Conservation (phyloP, 2,329 filamentous ascomycete genomes). For the Diaporthe humulicola region DNA sequence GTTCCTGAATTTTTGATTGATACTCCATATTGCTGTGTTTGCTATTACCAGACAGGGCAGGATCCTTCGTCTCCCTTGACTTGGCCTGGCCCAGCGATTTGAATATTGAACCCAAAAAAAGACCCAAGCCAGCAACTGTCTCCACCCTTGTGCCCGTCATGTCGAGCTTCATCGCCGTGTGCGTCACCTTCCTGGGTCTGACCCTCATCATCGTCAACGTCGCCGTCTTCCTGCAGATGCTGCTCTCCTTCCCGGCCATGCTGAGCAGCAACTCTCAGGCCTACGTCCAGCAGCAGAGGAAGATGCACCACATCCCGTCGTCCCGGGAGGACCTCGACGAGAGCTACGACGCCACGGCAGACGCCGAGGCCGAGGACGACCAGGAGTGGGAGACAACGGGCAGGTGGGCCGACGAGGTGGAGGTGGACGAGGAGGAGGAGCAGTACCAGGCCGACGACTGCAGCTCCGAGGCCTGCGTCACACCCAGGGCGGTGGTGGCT, state of each 20-base stretch:
- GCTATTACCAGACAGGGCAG: slow-evolving; percentile 29
- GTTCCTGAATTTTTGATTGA: neutral
- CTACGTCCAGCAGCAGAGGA: slow-evolving; percentile 39
- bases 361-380: slow-evolving; percentile 9
- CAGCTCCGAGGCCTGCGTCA: neutral
- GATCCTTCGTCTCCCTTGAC: slow-evolving; percentile 12
- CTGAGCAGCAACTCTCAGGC: slow-evolving; percentile 39
- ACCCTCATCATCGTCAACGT: slow-evolving; percentile 32
- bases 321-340: slow-evolving; percentile 7
- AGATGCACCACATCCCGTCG: slow-evolving; percentile 35
- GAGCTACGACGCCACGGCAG: neutral
- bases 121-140: neutral
- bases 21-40: slow-evolving; percentile 2
- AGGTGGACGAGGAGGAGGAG: slow-evolving; percentile 6
- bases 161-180: slow-evolving; percentile 39
- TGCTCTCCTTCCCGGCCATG: slow-evolving; percentile 39
- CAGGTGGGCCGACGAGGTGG: slow-evolving; percentile 35
- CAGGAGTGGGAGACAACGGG: slow-evolving; percentile 32
- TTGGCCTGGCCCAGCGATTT: slow-evolving; percentile 15
- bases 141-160: slow-evolving; percentile 1
- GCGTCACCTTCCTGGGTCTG: slow-evolving; percentile 39
- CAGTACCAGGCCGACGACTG: slow-evolving; percentile 14
- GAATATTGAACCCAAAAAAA: neutral
- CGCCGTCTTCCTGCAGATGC: slow-evolving; percentile 38
- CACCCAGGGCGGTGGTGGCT: neutral